Base-by-base conservation (phyloP, 257 asterid species). In the Rhazya stricta region DNA sequence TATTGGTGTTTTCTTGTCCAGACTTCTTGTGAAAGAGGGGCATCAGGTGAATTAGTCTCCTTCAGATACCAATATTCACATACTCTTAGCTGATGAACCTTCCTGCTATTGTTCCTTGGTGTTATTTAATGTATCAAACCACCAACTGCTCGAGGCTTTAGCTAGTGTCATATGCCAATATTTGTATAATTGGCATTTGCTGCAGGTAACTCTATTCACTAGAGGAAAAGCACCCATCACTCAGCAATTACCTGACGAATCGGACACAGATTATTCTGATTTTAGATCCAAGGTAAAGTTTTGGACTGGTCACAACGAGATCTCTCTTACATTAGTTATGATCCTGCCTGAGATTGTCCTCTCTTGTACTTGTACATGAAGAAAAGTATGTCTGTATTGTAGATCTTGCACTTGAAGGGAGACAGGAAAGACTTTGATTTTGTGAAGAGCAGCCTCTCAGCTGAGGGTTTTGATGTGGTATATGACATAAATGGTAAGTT, bases 211-310 rank as follows among this genome's bases (percentile, higher is more conserved):
- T n/a, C 86, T 94, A 37, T 95, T 95, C 85, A 95, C 99, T 23
- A 83, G 99, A 87, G 99, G 99, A 78, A 94, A 94, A 85, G 96
- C 98, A 11, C 98, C 98, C 42, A 91, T 94, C 66, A 85, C 97
- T 69, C 95, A 86, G 77, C 96, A 92, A 71, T 85, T 95, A 85
- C 98, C 99, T 1, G 96, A 92, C 62, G 99, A 95, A 88, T 76
- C 96, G 18, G 97, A 92, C 30, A 19, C 83, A 4, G 99, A 95
- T 2, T 92, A 84, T 82, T 77, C 89, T 30, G 96, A 91, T 69
- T 95, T 91, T 79, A 72, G 91, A 63, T 89, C 98, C 69, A 85
- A 92, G 90, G 99, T 95, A 63, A 21, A 62, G 45, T 21, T 58
- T 57, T 66, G 23, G 23, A 15, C 60, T 60, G 25, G 57, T 53